These are phyloP conservation scores for Neopestalotiopsis sp. DNA, from an alignment of 2,329 filamentous ascomycete genomes.

Conservation along the genomic window DNA sequence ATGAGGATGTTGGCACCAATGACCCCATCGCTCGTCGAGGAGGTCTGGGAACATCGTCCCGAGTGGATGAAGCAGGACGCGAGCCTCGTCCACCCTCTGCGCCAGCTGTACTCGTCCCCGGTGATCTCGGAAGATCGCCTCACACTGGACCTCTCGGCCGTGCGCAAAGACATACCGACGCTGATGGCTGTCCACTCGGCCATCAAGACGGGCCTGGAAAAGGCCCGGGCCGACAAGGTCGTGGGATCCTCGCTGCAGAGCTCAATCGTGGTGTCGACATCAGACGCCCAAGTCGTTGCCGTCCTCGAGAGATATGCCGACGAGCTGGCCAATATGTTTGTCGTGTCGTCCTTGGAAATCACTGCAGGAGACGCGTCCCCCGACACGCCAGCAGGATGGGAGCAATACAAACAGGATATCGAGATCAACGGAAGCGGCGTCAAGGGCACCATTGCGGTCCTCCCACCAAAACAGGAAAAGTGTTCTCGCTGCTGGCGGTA, in stretches of 20 bases:
- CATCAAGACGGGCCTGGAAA: slow-evolving; percentile 78
- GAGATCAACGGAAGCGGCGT: slow-evolving; percentile 39
- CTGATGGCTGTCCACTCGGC: slow-evolving; percentile 65
- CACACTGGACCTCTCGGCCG: slow-evolving; percentile 39
- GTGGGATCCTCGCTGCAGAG: slow-evolving; percentile 84
- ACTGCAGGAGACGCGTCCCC: slow-evolving; percentile 35
- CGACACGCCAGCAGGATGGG: slow-evolving; percentile 41
- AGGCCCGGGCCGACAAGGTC: slow-evolving; percentile 70
- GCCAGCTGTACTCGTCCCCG: slow-evolving; percentile 51
- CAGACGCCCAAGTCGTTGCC: slow-evolving; percentile 37
- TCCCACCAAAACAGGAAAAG: slow-evolving; percentile 65
- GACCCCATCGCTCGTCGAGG: slow-evolving; percentile 83
- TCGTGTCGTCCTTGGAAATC: slow-evolving; percentile 68
- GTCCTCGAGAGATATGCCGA: slow-evolving; percentile 45
- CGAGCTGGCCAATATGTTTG: slow-evolving; percentile 69
- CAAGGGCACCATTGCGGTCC: slow-evolving; percentile 46
- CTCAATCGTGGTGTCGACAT: slow-evolving; percentile 63
- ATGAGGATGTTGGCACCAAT: slow-evolving; percentile 81
- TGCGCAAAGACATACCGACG: slow-evolving; percentile 49
- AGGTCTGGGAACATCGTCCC: slow-evolving; percentile 83
- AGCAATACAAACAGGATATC: slow-evolving; percentile 44
- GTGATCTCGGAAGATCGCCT: slow-evolving; percentile 47
- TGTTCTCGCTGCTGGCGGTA: slow-evolving; percentile 92
- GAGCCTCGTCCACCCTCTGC: slow-evolving; percentile 47
- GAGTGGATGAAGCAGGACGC: slow-evolving; percentile 59